Conservation (phyloP, 2,329 filamentous ascomycete species). For the Pseudopithomyces chartarum region DNA sequence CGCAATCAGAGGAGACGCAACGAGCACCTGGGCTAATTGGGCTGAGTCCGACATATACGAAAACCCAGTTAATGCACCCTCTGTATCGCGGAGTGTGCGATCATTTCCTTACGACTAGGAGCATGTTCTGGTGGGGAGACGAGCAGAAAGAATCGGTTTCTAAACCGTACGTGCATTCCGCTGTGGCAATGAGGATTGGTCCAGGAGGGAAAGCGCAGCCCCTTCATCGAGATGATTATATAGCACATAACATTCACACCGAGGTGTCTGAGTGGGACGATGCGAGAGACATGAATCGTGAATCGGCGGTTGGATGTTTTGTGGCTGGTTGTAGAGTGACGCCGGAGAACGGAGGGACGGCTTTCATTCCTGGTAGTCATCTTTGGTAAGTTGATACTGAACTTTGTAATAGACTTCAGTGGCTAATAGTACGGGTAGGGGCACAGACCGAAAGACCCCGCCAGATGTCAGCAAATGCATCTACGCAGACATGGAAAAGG, state of each 20-base stretch:
- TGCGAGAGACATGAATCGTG: constrained; percentile 25
- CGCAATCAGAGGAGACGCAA: constrained; percentile 16
- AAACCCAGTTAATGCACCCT: constrained; percentile 27
- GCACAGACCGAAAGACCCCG: constrained; percentile 7
- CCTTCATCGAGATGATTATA: constrained; percentile 37
- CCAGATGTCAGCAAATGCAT: constrained; percentile 9
- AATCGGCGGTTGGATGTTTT: constrained; percentile 39
- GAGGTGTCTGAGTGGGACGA: constrained; percentile 16
- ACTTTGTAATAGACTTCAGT: constrained; percentile 21
- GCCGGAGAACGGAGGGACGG: constrained; percentile 42
- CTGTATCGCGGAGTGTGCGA: constrained; percentile 32
- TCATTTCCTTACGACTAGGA: constrained; percentile 31
- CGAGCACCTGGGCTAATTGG: constrained; percentile 13
- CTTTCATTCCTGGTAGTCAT: constrained; percentile 46
- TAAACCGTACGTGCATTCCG: constrained; percentile 26
- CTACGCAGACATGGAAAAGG: constrained; percentile 38
- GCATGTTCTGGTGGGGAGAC: constrained; percentile 35
- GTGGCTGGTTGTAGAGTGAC: constrained; percentile 41
- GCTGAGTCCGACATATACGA: constrained; percentile 16
- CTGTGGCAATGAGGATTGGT: constrained; percentile 18
- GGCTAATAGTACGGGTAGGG: constrained; percentile 17
- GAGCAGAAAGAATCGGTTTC: constrained; percentile 31
- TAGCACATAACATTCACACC: constrained; percentile 28
- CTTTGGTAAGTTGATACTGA: constrained; percentile 33
- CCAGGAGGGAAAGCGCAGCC: constrained; percentile 32